Conservation (phyloP, 108 stramenopile genomes). For the Nitzschia inconspicua region DNA sequence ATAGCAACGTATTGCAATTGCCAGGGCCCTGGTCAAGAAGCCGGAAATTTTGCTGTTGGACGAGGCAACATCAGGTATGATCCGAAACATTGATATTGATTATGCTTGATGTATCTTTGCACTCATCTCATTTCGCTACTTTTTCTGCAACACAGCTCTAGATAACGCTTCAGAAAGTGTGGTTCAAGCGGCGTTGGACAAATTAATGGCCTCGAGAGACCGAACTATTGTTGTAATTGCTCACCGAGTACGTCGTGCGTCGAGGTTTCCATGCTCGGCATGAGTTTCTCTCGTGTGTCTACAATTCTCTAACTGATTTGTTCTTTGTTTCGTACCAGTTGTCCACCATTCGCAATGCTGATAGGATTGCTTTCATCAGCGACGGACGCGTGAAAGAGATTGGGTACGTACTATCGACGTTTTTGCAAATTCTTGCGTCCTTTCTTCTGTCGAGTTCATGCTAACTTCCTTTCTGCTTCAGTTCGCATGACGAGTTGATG, state of each 20-base stretch:
- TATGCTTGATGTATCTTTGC: not conserved
- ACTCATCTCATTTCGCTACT: no score
- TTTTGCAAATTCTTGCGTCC: no score
- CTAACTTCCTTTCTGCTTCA: no score
- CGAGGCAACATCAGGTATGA: conserved; percentile 81
- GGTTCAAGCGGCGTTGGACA: conserved; percentile 85
- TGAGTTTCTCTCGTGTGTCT: no score
- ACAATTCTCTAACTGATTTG: no score
- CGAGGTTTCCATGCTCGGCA: no score
- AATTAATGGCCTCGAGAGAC: conserved; percentile 53
- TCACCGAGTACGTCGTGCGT: no score
- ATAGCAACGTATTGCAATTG: conserved; percentile 80
- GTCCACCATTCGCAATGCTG: conserved; percentile 78
- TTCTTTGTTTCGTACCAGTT: no score
- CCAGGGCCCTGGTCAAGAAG: conserved; percentile 81
- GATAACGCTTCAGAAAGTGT: conserved; percentile 81
- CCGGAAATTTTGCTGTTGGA: conserved; percentile 86
- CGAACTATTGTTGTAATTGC: conserved; percentile 84
- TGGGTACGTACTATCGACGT: no score
- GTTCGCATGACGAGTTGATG: conserved; percentile 12
- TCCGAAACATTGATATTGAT: not conserved
- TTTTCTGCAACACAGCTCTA: no score
- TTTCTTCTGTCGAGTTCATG: no score
- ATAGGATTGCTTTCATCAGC: conserved; percentile 69
- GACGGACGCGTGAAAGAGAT: conserved; percentile 61